phyloP scores from a whole-genome alignment of 352 stramenopile genomes.

The Globisporangium paroecandrum region DNA sequence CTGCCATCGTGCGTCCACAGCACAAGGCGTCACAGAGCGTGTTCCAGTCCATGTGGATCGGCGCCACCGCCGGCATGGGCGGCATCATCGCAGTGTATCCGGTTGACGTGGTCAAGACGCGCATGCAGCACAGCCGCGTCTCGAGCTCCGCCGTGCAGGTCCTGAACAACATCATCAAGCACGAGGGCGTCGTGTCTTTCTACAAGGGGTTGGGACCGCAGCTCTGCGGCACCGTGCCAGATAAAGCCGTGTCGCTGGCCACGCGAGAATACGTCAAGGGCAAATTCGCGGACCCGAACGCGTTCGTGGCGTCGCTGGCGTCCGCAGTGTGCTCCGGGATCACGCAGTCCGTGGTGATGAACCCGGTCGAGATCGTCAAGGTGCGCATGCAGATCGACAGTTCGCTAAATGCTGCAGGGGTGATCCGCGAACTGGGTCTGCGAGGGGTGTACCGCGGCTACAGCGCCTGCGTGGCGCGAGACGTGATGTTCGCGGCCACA shows the following conservation, averaged over 20 bases:
- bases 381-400: constrained; percentile 83
- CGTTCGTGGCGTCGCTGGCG: constrained; percentile 64
- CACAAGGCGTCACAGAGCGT: constrained; percentile 41
- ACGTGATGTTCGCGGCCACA: constrained; percentile 73
- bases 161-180: constrained; percentile 53
- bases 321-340: constrained; percentile 67
- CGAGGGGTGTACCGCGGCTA: constrained; percentile 73
- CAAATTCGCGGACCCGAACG: constrained; percentile 69
- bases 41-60: constrained; percentile 80
- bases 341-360: constrained; percentile 80
- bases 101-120: constrained; percentile 82
- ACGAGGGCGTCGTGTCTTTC: constrained; percentile 63
- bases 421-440: constrained; percentile 63
- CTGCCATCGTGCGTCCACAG: constrained; percentile 18
- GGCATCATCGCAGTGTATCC: constrained; percentile 82
- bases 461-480: constrained; percentile 59
- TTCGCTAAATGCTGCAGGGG: constrained; percentile 41
- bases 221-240: constrained; percentile 67
- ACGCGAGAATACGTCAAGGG: constrained; percentile 77
- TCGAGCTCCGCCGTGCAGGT: constrained; percentile 52
- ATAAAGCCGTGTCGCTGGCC: constrained; percentile 79
- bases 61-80: constrained; percentile 71
- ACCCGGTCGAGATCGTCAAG: constrained; percentile 81
- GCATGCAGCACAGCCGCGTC: constrained; percentile 74
- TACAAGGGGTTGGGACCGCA: constrained; percentile 79